Evolutionary conservation across 805 yeast genomes (phyloP), one percentile per base, ranked within the genome.

Genomic region (Barnettozyma vustinii): DNA sequence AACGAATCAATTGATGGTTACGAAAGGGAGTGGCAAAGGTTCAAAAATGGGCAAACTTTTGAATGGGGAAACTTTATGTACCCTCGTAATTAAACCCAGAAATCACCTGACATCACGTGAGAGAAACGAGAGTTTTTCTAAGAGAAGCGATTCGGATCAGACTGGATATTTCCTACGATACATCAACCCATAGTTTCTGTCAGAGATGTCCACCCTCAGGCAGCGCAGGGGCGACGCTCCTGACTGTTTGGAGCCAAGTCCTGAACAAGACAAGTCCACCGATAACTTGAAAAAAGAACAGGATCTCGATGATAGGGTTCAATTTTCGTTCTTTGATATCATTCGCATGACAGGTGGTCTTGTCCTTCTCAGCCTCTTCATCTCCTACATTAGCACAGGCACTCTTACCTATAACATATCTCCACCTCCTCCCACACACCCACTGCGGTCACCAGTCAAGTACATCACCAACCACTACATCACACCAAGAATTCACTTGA

Each of bases 321-420:
- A 37, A 1, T 35, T 48, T 37, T 44, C 49, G 4, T 3, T 51
- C 1, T 15, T 55, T 2, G 65, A 61, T 37, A 42, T 60, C 20
- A 8, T 58, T 3, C 46, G 65, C 27, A 58, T 61, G 54, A 2
- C 52, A 1, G n/a, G 37, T 9, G 65, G 65, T 2, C 8, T 61
- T 5, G 4, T 56, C 0, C 27, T 59, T 1, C 25, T 58, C 2
- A 48, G 45, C 30, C 10, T 53, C 2, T 1, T 45, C 4, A 21
- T 48, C 0, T 61, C 65, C 9, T 52, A 48, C 21, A 49, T 44
- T 21, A 48, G 49, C 36, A 60, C 65, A 2, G 58, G 57, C 3
- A 47, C 60, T 0, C 33, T 41, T 12, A 52, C 77, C 0, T 80
- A 83, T 79, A 77, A 78, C 4, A 26, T 30, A 6, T 16, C 48